Base-by-base conservation (phyloP, 768 basidiomycete genomes). In the Neoboletus subvelutipes region DNA sequence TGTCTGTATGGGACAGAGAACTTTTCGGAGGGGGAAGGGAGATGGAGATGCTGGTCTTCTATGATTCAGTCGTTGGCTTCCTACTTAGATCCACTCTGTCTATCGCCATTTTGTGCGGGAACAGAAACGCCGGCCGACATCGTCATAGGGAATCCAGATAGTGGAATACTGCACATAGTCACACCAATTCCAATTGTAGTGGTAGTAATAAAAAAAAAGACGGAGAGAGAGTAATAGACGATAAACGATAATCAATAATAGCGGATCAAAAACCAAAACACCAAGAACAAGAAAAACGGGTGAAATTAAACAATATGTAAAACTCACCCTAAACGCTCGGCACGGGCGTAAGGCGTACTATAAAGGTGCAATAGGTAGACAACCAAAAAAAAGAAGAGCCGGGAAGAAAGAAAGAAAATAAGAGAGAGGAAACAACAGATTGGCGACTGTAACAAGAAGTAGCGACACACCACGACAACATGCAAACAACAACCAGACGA, bases 231-330 rank as follows among this genome's bases (percentile, higher is more conserved):
- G 45, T 13, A 1, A 46, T 26, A 51, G 18, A 29, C 36, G 24
- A 57, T 61, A 56, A 56, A n/a, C n/a, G n/a, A n/a, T n/a, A n/a
- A 28, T 48, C 39, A 50, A 59, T 47, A 47, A 54, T 46, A 42
- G 36, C 6, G n/a, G 47, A 15, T 10, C 39, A 26, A 41, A 36
- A 42, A 57, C 33, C 22, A 36, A 43, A 49, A 33, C 17, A 20
- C 24, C 24, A 31, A 36, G 15, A 50, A 37, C 28, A 43, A 41
- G 33, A 39, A 42, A 45, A 24, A 42, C 22, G 48, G 42, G 55
- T 58, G 12, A 15, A n/a, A 56, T 66, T 62, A 65, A 58, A 58
- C 45, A 46, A 64, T 3, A 24, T 45, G 48, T 61, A 58, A 37
- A 20, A 26, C 52, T 31, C 12, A 28, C 41, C 20, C n/a, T 1